Conservation (phyloP, 1,284 basidiomycete genomes). For the Xerocomus nothofagi region DNA sequence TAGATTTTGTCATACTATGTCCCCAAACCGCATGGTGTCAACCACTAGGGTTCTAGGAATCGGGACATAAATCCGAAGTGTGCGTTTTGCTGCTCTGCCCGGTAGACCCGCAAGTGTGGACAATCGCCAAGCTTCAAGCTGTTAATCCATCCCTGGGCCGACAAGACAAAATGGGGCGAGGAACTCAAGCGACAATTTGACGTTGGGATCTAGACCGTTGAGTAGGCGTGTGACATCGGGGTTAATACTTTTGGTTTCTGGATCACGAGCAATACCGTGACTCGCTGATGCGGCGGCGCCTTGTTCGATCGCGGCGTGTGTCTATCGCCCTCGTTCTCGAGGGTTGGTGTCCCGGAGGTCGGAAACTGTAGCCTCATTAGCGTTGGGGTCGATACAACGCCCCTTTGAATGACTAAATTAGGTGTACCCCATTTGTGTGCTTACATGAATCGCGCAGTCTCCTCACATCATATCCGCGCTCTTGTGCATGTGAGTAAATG, state of each 20-base stretch:
- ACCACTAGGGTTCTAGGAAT: slow-evolving; percentile 31
- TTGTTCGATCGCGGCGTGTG: slow-evolving; percentile 13
- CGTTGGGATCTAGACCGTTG: slow-evolving; percentile 30
- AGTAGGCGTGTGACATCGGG: slow-evolving; percentile 21
- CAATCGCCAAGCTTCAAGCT: too few species aligned
- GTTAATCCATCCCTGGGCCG: slow-evolving; percentile 20
- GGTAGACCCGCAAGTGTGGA: slow-evolving; percentile 34
- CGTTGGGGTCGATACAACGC: slow-evolving; percentile 16
- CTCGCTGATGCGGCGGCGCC: slow-evolving; percentile 1
- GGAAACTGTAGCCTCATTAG: slow-evolving; percentile 17
- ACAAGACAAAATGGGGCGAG: slow-evolving; percentile 29
- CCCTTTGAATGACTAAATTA: slow-evolving; percentile 17
- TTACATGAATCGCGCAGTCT: slow-evolving; percentile 6
- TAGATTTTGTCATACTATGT: slow-evolving; percentile 22
- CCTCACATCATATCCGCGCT: slow-evolving; percentile 16
- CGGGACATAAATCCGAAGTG: slow-evolving; percentile 23
- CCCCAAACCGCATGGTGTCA: slow-evolving; percentile 29
- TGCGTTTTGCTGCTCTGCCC: slow-evolving; percentile 30
- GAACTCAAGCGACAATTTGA: slow-evolving; percentile 33
- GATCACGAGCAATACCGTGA: slow-evolving; percentile 6
- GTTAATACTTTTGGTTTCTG: slow-evolving; percentile 3
- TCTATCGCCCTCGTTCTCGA: slow-evolving; percentile 25
- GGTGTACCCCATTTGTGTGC: slow-evolving; percentile 18
- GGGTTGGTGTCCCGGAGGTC: slow-evolving; percentile 14
- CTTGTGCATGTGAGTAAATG: slow-evolving; percentile 1